A percentile compares a stretch with the other conserved stretches of the same genome.
Conservation (phyloP, 441 rosid genomes). For the Erysimum cheiri region DNA sequence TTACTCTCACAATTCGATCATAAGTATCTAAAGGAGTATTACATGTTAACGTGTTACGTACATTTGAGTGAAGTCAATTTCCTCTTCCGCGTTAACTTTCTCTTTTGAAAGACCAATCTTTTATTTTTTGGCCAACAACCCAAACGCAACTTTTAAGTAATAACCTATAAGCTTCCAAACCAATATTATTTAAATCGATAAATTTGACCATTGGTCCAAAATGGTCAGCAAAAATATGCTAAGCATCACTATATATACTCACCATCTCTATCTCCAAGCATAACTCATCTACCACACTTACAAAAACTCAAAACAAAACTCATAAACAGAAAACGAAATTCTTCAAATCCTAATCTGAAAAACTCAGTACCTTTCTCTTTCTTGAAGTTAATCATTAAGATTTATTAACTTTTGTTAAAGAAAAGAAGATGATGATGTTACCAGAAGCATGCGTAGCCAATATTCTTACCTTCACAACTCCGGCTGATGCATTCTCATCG, state of each 20-base stretch:
- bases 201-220: conserved; percentile 14
- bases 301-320: background rate
- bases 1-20: too few species aligned
- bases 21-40: too few species aligned
- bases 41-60: too few species aligned
- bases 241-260: conserved; percentile 10
- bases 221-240: background rate
- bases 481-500: conserved; percentile 42
- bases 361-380: background rate
- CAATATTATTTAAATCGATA: background rate
- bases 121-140: background rate
- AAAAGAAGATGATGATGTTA: conserved; percentile 29
- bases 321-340: background rate
- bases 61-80: background rate
- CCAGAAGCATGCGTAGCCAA: conserved; percentile 54
- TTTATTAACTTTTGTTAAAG: background rate
- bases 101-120: background rate
- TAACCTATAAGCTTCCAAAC: background rate
- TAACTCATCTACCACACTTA: background rate
- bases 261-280: background rate
- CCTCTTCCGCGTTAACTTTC: conserved; percentile 11
- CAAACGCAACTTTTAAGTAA: background rate
- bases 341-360: background rate
- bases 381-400: background rate
- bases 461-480: conserved; percentile 45